These are phyloP conservation scores for Leucosporidium yakuticum DNA, from an alignment of 768 basidiomycete species.

Conservation along the genomic window DNA sequence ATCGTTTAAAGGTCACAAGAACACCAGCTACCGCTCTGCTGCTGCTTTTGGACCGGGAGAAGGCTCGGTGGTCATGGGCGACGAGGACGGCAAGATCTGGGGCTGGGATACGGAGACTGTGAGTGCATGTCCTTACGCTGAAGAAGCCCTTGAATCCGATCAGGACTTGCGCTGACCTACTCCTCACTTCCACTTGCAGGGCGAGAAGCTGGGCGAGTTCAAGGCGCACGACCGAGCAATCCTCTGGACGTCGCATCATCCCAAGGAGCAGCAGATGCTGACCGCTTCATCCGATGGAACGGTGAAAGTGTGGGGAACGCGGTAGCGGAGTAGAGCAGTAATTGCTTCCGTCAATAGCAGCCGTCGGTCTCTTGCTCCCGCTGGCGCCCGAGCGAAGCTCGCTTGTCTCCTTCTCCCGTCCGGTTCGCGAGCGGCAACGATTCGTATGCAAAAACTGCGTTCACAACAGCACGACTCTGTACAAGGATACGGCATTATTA, in stretches of 20 bases:
- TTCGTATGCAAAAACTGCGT: too few species aligned
- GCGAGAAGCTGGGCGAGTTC: slow-evolving; percentile 61
- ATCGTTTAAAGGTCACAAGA: slow-evolving; percentile 70
- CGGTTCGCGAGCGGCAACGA: too few species aligned
- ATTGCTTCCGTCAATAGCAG: too few species aligned
- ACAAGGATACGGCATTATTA: too few species aligned
- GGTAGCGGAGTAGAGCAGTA: too few species aligned
- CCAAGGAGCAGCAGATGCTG: slow-evolving; percentile 73
- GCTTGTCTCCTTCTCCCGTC: too few species aligned
- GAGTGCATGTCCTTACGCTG: slow-evolving; percentile 42
- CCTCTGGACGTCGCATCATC: slow-evolving; percentile 89
- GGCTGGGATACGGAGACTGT: slow-evolving; percentile 91
- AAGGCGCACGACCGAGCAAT: slow-evolving; percentile 75
- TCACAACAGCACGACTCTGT: too few species aligned
- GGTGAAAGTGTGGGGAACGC: slow-evolving; percentile 69
- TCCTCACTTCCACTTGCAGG: slow-evolving; percentile 46
- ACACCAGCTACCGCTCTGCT: slow-evolving; percentile 68
- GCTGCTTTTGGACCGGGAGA: slow-evolving; percentile 79
- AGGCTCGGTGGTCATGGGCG: slow-evolving; percentile 73
- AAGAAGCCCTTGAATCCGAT: background rate
- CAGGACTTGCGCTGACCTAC: background rate
- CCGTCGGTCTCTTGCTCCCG: too few species aligned
- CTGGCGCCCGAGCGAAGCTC: too few species aligned
- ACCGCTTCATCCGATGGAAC: slow-evolving; percentile 88
- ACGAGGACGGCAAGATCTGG: slow-evolving; percentile 84